Evolutionary conservation across 2,329 filamentous ascomycete genomes (phyloP).

Genomic region (Setomelanomma holmii): DNA sequence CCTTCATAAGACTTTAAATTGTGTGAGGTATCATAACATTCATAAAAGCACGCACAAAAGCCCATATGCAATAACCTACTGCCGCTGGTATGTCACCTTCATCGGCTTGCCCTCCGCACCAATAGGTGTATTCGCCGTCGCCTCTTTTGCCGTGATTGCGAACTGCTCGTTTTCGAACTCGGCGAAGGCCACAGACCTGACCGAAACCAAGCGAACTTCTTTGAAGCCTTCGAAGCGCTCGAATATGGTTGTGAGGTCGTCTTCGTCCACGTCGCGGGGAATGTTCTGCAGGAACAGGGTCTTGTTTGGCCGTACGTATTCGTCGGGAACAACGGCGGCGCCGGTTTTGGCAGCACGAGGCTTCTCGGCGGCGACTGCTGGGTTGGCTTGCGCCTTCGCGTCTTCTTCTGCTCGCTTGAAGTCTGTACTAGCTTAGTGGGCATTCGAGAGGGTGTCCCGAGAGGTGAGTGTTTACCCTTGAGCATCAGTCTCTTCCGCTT

Average conservation of each 20-base stretch:
- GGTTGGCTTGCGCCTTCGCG: conserved; percentile 77
- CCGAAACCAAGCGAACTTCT: conserved; percentile 88
- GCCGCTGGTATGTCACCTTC: conserved; percentile 95
- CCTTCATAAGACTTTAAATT: neutral
- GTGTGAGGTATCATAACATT: conserved; percentile 32
- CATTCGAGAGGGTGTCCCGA: conserved; percentile 42
- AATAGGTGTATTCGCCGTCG: conserved; percentile 82
- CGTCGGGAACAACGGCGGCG: conserved; percentile 85
- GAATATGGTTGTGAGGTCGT: conserved; percentile 81
- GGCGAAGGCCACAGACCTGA: conserved; percentile 91
- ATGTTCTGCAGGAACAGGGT: conserved; percentile 93
- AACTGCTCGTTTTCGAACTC: conserved; percentile 92
- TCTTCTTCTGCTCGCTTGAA: conserved; percentile 83
- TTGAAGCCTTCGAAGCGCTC: conserved; percentile 91
- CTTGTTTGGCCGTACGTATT: conserved; percentile 97
- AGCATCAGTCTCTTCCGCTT: conserved; percentile 84
- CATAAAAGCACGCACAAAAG: conserved; percentile 15
- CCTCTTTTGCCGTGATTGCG: conserved; percentile 93
- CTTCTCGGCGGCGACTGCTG: conserved; percentile 59
- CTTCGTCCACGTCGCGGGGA: conserved; percentile 83
- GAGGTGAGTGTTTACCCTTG: conserved; percentile 72
- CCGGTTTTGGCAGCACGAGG: conserved; percentile 73
- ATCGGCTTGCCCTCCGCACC: conserved; percentile 78
- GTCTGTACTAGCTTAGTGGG: conserved; percentile 53
- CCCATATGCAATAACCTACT: conserved; percentile 58